These are phyloP conservation scores for Leccinum pachyderme DNA, from an alignment of 1,284 basidiomycete genomes.

Conservation along the genomic window DNA sequence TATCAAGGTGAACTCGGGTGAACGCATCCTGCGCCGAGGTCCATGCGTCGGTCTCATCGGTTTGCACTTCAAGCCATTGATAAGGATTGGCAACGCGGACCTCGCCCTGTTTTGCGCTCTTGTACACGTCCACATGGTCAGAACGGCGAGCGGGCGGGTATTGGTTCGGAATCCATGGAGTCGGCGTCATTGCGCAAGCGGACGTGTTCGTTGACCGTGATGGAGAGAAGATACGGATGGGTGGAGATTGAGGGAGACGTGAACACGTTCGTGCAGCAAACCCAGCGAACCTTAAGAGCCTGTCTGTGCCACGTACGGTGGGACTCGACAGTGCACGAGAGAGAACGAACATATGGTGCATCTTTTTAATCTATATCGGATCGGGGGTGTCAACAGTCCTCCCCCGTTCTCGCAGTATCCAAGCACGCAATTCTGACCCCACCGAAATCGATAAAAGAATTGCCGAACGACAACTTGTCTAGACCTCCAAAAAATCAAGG, in stretches of 20 bases:
- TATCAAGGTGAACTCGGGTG: slow-evolving; percentile 58
- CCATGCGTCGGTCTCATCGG: slow-evolving; percentile 64
- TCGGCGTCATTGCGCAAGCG: slow-evolving; percentile 25
- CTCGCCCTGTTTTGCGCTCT: slow-evolving; percentile 57
- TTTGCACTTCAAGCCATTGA: slow-evolving; percentile 65
- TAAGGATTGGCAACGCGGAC: slow-evolving; percentile 72
- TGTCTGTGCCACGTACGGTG: slow-evolving; percentile 19
- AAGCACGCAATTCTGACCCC: slow-evolving; percentile 12
- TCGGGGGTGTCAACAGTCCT: slow-evolving; percentile 35
- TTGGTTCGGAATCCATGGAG: slow-evolving; percentile 40
- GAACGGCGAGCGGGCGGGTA: slow-evolving; percentile 67
- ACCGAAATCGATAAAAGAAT: slow-evolving; percentile 18
- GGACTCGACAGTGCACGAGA: slow-evolving; percentile 15
- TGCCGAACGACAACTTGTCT: neutral
- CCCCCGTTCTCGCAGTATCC: neutral
- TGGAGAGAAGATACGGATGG: slow-evolving; percentile 17
- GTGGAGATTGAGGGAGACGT: slow-evolving; percentile 13
- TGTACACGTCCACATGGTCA: slow-evolving; percentile 66
- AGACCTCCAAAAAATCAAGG: neutral
- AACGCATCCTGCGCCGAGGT: slow-evolving; percentile 60
- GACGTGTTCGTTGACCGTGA: slow-evolving; percentile 14
- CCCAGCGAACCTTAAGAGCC: slow-evolving; percentile 17
- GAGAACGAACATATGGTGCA: slow-evolving; percentile 3
- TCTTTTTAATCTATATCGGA: slow-evolving; percentile 29
- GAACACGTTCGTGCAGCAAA: slow-evolving; percentile 11